Evolutionary conservation across 2,329 filamentous ascomycete genomes (phyloP).

Genomic region (Hypoxylon rubiginosum): DNA sequence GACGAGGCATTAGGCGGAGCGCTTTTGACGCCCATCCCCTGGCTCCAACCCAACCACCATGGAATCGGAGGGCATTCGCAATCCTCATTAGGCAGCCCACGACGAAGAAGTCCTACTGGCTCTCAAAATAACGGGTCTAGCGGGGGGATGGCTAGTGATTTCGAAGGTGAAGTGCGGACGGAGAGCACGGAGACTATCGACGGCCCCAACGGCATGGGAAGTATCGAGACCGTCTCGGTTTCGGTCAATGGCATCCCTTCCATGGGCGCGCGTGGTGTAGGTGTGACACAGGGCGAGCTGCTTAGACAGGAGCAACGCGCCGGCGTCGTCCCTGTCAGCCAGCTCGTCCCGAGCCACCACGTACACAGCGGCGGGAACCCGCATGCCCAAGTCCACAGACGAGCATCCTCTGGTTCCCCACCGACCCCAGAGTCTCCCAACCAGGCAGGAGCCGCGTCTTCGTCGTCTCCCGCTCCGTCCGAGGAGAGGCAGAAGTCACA

Average conservation of each 20-base stretch:
- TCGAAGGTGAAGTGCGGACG: slow-evolving; percentile 74
- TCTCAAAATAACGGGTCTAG: slow-evolving; percentile 50
- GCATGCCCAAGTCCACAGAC: slow-evolving; percentile 41
- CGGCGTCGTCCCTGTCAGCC: slow-evolving; percentile 79
- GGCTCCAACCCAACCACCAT: slow-evolving; percentile 67
- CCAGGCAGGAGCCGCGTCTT: background rate
- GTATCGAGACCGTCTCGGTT: slow-evolving; percentile 84
- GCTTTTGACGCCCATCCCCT: slow-evolving; percentile 92
- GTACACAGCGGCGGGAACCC: slow-evolving; percentile 41
- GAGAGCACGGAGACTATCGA: slow-evolving; percentile 86
- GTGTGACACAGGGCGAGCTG: slow-evolving; percentile 85
- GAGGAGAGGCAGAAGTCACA: slow-evolving; percentile 35
- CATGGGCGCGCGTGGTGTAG: slow-evolving; percentile 62
- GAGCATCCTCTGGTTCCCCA: slow-evolving; percentile 27
- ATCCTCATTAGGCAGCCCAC: slow-evolving; percentile 28
- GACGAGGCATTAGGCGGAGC: slow-evolving; percentile 93
- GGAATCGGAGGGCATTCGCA: slow-evolving; percentile 40
- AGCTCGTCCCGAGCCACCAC: slow-evolving; percentile 63
- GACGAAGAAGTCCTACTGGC: slow-evolving; percentile 24
- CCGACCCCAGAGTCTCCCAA: slow-evolving; percentile 10
- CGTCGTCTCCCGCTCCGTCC: background rate
- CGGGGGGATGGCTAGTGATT: slow-evolving; percentile 54
- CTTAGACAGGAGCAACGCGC: slow-evolving; percentile 88
- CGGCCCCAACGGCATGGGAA: slow-evolving; percentile 82
- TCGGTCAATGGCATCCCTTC: slow-evolving; percentile 78